A percentile compares a stretch with the other conserved stretches of the same genome.
phyloP scores from a whole-genome alignment of 805 yeast genomes.

The Teunomyces kruisii region DNA sequence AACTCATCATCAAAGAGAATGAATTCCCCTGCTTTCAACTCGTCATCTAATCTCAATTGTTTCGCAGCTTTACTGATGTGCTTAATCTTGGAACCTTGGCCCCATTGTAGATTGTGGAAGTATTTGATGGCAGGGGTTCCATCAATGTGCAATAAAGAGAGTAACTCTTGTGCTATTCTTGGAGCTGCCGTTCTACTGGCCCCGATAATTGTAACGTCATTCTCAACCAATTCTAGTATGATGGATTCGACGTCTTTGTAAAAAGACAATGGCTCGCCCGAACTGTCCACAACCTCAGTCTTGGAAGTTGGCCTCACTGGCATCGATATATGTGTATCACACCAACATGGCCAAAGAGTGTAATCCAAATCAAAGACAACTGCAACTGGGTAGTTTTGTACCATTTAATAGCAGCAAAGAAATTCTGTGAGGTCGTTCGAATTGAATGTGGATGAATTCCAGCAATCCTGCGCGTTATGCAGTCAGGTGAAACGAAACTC shows the following conservation, averaged over 20 bases:
- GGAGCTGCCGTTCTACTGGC: constrained; percentile 85
- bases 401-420: background rate
- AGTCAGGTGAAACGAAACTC: no score
- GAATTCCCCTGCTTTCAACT: constrained; percentile 42
- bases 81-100: constrained; percentile 57
- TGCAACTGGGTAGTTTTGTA: constrained; percentile 34
- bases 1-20: constrained; percentile 76
- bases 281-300: constrained; percentile 46
- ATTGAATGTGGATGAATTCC: background rate
- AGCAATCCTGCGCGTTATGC: background rate
- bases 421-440: no score
- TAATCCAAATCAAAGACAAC: constrained; percentile 76
- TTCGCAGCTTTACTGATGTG: constrained; percentile 54
- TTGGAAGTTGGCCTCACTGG: constrained; percentile 38
- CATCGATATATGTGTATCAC: constrained; percentile 67
- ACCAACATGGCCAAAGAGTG: constrained; percentile 83
- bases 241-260: constrained; percentile 71
- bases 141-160: constrained; percentile 52
- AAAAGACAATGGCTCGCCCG: constrained; percentile 56
- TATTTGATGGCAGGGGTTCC: constrained; percentile 50
- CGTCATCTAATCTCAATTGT: constrained; percentile 46
- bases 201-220: constrained; percentile 54
- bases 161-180: constrained; percentile 64
- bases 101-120: constrained; percentile 68
- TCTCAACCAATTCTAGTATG: constrained; percentile 48